Percentiles rank a stretch among this genome's conserved stretches.
phyloP scores from a whole-genome alignment of 345 rosid genomes.

The Boechera stricta region DNA sequence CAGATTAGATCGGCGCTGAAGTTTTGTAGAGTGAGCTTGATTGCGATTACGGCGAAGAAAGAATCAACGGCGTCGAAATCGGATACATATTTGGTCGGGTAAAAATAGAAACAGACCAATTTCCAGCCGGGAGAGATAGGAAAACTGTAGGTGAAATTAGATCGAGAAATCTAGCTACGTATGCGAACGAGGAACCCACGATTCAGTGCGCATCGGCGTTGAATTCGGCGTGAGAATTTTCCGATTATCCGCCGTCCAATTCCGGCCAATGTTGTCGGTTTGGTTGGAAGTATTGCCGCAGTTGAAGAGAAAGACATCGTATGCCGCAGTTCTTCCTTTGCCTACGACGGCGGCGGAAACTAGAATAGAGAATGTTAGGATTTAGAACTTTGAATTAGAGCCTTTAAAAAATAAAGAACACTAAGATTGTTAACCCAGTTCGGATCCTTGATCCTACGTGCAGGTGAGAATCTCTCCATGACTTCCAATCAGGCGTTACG shows the following conservation, averaged over 20 bases:
- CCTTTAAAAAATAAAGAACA: no score
- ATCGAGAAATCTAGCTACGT: constrained; percentile 46
- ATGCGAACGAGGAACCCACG: constrained; percentile 1
- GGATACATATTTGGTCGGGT: constrained; percentile 32
- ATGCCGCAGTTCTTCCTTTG: neutral
- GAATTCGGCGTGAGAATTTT: neutral
- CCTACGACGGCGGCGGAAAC: neutral
- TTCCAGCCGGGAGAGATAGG: constrained; percentile 40
- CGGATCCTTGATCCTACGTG: no score
- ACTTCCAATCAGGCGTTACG: no score
- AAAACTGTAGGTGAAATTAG: constrained; percentile 31
- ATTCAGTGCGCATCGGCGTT: neutral
- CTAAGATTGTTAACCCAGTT: no score
- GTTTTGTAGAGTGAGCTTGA: constrained; percentile 49
- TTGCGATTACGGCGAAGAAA: no score
- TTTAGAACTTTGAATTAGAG: no score
- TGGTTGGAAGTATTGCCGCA: constrained; percentile 21
- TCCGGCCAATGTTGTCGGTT: neutral
- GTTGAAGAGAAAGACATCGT: constrained; percentile 29
- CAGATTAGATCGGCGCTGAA: constrained; percentile 46
- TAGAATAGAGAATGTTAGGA: neutral
- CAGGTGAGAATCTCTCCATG: no score
- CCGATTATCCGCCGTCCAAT: neutral
- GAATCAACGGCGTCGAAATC: constrained; percentile 1
- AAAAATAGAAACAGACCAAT: constrained; percentile 46